A percentile compares a stretch with the other conserved stretches of the same genome.
Conservation (phyloP, 2,329 filamentous ascomycete species). For the Westerdykella sp. region DNA sequence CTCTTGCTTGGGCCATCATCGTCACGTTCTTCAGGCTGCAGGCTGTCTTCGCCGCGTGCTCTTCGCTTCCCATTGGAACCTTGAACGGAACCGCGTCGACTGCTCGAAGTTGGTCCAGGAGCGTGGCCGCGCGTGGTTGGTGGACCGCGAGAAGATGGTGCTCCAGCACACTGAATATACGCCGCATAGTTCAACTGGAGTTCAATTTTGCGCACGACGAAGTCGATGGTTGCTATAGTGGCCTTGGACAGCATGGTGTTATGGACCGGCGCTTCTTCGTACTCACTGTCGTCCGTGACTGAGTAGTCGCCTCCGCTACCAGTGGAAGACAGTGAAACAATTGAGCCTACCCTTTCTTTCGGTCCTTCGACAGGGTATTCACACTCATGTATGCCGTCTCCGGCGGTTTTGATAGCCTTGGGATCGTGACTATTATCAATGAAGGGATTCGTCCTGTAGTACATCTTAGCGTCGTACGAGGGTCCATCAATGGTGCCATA, state of each 20-base stretch:
- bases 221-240: slow-evolving; percentile 19
- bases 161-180: slow-evolving; percentile 18
- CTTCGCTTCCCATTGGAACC: slow-evolving; percentile 19
- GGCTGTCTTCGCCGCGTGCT: slow-evolving; percentile 13
- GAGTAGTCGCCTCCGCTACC: slow-evolving; percentile 28
- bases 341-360: slow-evolving; percentile 21
- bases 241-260: slow-evolving; percentile 11
- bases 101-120: neutral
- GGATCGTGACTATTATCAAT: too few relatives aligned
- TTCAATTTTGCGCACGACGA: slow-evolving; percentile 26
- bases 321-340: slow-evolving; percentile 21
- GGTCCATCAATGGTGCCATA: too few relatives aligned
- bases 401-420: too few relatives aligned
- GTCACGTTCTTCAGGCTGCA: slow-evolving; percentile 15
- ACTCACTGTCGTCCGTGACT: slow-evolving; percentile 16
- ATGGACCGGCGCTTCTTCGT: neutral
- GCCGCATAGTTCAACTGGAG: slow-evolving; percentile 20
- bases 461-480: too few relatives aligned
- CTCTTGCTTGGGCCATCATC: slow-evolving; percentile 22
- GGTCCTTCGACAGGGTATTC: slow-evolving; percentile 15
- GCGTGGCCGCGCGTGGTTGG: slow-evolving; percentile 5
- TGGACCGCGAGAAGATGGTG: slow-evolving; percentile 7
- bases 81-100: slow-evolving; percentile 11
- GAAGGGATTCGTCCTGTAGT: too few relatives aligned
- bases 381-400: slow-evolving; percentile 13